Conservation (phyloP, 2,329 filamentous ascomycete species). For the Paecilomyces sp. region DNA sequence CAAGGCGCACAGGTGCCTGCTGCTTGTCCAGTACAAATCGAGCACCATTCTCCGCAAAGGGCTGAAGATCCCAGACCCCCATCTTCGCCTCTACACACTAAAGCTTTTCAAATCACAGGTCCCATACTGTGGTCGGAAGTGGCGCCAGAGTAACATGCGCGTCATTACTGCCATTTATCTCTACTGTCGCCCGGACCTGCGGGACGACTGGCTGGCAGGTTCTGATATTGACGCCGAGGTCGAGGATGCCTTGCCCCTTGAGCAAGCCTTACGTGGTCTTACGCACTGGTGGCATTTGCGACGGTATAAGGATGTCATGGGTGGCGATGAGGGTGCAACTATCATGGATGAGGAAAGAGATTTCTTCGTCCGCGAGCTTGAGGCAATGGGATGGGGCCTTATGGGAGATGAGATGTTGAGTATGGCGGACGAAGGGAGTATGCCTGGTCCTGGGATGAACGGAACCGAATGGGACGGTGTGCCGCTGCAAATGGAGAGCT, state of each 20-base stretch:
- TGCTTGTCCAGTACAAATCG: slow-evolving; percentile 93
- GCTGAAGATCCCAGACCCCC: slow-evolving; percentile 80
- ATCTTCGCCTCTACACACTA: slow-evolving; percentile 85
- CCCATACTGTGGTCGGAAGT: slow-evolving; percentile 95
- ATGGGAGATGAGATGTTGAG: slow-evolving; percentile 27
- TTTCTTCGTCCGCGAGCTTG: slow-evolving; percentile 71
- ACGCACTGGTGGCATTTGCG: slow-evolving; percentile 94
- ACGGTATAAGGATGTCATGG: slow-evolving; percentile 71
- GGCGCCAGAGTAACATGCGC: slow-evolving; percentile 96
- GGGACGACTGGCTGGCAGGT: slow-evolving; percentile 89
- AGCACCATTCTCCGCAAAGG: slow-evolving; percentile 86
- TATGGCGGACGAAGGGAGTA: slow-evolving; percentile 19
- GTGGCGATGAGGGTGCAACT: slow-evolving; percentile 38
- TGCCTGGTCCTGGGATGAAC: slow-evolving; percentile 17
- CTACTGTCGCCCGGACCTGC: slow-evolving; percentile 82
- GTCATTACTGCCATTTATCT: slow-evolving; percentile 96
- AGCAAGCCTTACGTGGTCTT: slow-evolving; percentile 80
- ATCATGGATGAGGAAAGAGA: slow-evolving; percentile 67
- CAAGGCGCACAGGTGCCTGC: slow-evolving; percentile 88
- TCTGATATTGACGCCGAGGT: slow-evolving; percentile 90
- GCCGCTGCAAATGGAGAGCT: slow-evolving; percentile 30
- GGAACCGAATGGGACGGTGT: slow-evolving; percentile 30
- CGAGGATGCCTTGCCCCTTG: slow-evolving; percentile 82
- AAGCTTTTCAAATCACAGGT: slow-evolving; percentile 99
- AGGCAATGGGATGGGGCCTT: slow-evolving; percentile 56